Conservation (phyloP, 768 basidiomycete genomes). For the Coprinopsis strossmayeri region DNA sequence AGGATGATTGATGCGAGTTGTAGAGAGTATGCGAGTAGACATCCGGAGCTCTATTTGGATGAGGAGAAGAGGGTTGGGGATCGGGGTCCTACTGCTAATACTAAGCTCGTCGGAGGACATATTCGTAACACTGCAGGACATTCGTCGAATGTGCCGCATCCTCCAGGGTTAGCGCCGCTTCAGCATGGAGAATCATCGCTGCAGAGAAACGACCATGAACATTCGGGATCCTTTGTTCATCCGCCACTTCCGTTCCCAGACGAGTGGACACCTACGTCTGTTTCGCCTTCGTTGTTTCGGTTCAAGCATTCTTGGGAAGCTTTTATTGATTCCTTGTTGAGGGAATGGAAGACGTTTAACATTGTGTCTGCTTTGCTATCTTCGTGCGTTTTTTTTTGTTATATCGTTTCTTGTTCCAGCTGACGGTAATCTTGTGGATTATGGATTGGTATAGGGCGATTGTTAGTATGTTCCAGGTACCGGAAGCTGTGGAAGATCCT, state of each 20-base stretch:
- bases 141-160: no score
- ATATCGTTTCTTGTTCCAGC: no score
- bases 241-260: conserved; percentile 42
- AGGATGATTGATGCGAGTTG: conserved; percentile 35
- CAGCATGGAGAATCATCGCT: neutral
- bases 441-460: conserved; percentile 63
- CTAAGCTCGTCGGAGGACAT: no score
- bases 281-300: conserved; percentile 56
- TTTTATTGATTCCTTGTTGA: conserved; percentile 61
- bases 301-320: conserved; percentile 68
- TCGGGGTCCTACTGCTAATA: neutral
- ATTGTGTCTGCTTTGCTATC: conserved; percentile 60
- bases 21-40: neutral
- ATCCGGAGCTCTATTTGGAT: neutral
- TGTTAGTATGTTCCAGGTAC: conserved; percentile 60
- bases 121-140: no score
- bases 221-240: conserved; percentile 15
- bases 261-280: conserved; percentile 45
- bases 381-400: conserved; percentile 37
- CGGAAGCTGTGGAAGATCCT: conserved; percentile 48
- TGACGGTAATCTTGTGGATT: no score
- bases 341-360: conserved; percentile 74
- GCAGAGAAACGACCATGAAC: neutral
- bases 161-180: neutral
- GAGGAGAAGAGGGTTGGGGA: neutral